Base-by-base conservation (phyloP, 179 eudicot genomes). In the Camellia oleifera region DNA sequence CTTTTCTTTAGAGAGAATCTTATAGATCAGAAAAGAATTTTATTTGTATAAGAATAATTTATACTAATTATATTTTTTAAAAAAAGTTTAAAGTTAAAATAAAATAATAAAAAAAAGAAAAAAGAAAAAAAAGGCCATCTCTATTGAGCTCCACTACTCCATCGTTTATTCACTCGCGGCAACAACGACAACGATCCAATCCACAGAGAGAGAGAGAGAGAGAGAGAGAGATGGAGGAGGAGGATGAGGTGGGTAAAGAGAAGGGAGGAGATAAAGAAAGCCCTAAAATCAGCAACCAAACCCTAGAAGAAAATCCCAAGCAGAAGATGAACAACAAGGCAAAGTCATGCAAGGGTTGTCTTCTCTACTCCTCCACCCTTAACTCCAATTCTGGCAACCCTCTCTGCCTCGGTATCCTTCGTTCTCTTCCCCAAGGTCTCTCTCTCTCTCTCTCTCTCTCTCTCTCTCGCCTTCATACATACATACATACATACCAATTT, bases 271-370 rank as follows among this genome's bases (percentile, higher is more conserved):
- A 77, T 8, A 75, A 42, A 2, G 72, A 73, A 63, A 54, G 26
- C 66, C 75, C 44, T 14, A 52, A 40, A 45, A 65, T 45, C 18
- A 42, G 18, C 60, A 26, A 40, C 81, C 20, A 60, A 26, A 62
- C 11, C 57, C 68, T 32, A 32, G 2, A 76, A 53, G 75, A 60
- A 62, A 80, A 10, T 10, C 15, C 5, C 69, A 75, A 75, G 57
- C 15, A 26, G 56, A 18, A 52, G 18, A 80, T 86, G 48, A 32
- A 32, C 40, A 32, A 32, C 40, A 89, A 80, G 86, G 95, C 89
- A 0, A 95, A 89, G 82, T 88, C 97, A 2, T 95, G 98, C 83
- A 93, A 91, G 80, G 98, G 98, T 14, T 88, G 91, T 74, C 85
- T 93, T 42, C 92, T 90, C 60, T 95, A 87, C 76, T 92, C 99